Evolutionary conservation across 2,329 filamentous ascomycete species (phyloP).

Genomic region (Colletotrichum tropicicola): DNA sequence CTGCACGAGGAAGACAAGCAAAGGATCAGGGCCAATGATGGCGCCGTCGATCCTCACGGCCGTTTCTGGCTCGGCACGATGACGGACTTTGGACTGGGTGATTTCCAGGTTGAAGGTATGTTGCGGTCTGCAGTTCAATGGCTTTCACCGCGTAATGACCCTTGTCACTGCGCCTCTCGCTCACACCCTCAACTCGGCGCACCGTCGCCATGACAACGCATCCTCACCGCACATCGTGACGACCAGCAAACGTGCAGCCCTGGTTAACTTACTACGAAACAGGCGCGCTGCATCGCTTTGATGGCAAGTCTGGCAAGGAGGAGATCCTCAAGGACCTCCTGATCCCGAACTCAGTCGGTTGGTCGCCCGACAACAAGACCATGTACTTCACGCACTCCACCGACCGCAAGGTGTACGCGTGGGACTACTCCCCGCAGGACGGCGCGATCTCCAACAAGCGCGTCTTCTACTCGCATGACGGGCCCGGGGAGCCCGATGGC

Average conservation of each 20-base stretch:
- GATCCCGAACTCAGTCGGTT: constrained; percentile 88
- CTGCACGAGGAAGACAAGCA: constrained; percentile 57
- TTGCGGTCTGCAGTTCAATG: constrained; percentile 22
- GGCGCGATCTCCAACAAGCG: constrained; percentile 75
- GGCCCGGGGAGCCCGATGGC: constrained; percentile 79
- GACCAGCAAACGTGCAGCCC: not conserved
- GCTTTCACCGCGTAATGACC: not conserved
- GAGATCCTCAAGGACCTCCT: constrained; percentile 70
- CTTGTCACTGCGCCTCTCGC: not conserved
- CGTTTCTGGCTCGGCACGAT: constrained; percentile 88
- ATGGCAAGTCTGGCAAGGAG: constrained; percentile 66
- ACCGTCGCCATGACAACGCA: constrained; percentile 4
- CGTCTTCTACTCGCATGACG: constrained; percentile 76
- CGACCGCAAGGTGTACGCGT: constrained; percentile 74
- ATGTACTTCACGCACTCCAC: constrained; percentile 89
- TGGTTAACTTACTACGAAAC: constrained; percentile 27
- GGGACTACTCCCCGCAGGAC: constrained; percentile 74
- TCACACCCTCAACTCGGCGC: not conserved
- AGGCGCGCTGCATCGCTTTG: constrained; percentile 80
- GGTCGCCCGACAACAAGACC: constrained; percentile 76
- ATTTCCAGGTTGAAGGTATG: constrained; percentile 69
- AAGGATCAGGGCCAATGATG: constrained; percentile 80
- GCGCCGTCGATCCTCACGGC: constrained; percentile 80
- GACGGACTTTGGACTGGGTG: constrained; percentile 73
- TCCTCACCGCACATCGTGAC: not conserved